A percentile compares a stretch with the other conserved stretches of the same genome.
These are phyloP conservation scores for Kuraishia hungarica DNA, from an alignment of 805 yeast species.

Conservation along the genomic window DNA sequence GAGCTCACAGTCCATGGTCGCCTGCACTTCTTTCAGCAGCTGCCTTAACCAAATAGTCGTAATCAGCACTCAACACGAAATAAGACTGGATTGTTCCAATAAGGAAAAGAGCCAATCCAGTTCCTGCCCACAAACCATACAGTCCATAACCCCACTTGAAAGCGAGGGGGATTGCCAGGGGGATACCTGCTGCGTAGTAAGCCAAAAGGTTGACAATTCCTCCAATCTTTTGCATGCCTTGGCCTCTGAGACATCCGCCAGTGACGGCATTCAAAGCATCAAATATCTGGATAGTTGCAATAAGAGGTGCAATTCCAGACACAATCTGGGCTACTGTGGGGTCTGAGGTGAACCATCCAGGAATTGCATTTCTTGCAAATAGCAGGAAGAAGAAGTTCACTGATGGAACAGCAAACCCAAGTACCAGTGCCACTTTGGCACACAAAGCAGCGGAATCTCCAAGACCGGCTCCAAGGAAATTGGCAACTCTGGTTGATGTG, in stretches of 20 bases:
- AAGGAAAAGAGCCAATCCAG: constrained; percentile 41
- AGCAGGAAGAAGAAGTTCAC: constrained; percentile 39
- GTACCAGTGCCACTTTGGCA: constrained; percentile 25
- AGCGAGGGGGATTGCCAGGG: constrained; percentile 45
- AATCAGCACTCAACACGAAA: constrained; percentile 19
- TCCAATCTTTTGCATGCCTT: constrained; percentile 62
- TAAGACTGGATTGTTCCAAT: constrained; percentile 36
- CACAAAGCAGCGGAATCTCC: constrained; percentile 27
- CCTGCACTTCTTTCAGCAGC: constrained; percentile 14
- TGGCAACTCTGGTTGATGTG: constrained; percentile 48
- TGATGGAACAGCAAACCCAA: constrained; percentile 28
- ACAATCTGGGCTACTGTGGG: constrained; percentile 44
- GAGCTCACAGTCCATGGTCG: neutral
- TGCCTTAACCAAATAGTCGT: constrained; percentile 20
- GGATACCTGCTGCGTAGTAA: constrained; percentile 57
- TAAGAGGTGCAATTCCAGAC: constrained; percentile 45
- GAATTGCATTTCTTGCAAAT: constrained; percentile 31
- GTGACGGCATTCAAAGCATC: constrained; percentile 66
- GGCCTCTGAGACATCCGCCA: constrained; percentile 73
- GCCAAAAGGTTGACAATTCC: constrained; percentile 48
- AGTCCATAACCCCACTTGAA: constrained; percentile 42
- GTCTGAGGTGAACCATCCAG: constrained; percentile 53
- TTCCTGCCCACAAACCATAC: constrained; percentile 60
- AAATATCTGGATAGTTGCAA: constrained; percentile 61
- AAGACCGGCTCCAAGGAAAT: constrained; percentile 36